phyloP scores from a whole-genome alignment of 345 rosid species.

The Raphanus raphanistrum region DNA sequence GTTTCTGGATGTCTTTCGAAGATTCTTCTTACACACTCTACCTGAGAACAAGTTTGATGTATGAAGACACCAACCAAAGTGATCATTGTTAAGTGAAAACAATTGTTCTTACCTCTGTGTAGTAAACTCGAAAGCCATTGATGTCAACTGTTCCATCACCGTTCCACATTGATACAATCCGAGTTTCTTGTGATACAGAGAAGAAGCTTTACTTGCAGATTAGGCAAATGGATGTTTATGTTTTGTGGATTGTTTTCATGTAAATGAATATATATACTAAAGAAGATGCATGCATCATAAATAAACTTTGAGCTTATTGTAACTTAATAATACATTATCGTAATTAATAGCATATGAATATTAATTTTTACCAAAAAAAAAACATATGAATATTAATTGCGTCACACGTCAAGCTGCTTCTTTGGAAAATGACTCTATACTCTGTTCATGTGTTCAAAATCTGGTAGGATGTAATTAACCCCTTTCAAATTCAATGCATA shows the following conservation, averaged over 20 bases:
- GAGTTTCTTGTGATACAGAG: background rate
- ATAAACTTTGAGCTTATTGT: constrained; percentile 15
- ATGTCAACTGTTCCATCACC: constrained; percentile 41
- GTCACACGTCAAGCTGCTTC: constrained; percentile 23
- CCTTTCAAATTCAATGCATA: too few species aligned
- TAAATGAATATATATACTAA: constrained; percentile 29
- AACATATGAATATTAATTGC: constrained; percentile 1
- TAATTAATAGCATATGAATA: background rate
- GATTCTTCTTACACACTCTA: constrained; percentile 32
- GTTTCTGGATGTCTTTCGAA: constrained; percentile 41
- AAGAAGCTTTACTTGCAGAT: constrained; percentile 8
- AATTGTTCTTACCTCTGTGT: constrained; percentile 26
- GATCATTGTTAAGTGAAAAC: background rate
- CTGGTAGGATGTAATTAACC: too few species aligned
- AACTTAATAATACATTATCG: constrained; percentile 6
- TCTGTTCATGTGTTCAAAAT: background rate
- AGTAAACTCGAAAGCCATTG: constrained; percentile 37
- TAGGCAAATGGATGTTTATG: background rate
- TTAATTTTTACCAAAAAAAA: too few species aligned
- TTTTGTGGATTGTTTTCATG: constrained; percentile 3
- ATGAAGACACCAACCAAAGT: background rate
- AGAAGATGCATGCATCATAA: constrained; percentile 26
- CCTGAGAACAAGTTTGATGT: constrained; percentile 23
- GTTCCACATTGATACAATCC: constrained; percentile 31
- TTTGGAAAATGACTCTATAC: background rate